Evolutionary conservation across 306 rosid genomes (phyloP), one percentile per base, ranked within the genome.

Genomic region (Lathyrus sativus): DNA sequence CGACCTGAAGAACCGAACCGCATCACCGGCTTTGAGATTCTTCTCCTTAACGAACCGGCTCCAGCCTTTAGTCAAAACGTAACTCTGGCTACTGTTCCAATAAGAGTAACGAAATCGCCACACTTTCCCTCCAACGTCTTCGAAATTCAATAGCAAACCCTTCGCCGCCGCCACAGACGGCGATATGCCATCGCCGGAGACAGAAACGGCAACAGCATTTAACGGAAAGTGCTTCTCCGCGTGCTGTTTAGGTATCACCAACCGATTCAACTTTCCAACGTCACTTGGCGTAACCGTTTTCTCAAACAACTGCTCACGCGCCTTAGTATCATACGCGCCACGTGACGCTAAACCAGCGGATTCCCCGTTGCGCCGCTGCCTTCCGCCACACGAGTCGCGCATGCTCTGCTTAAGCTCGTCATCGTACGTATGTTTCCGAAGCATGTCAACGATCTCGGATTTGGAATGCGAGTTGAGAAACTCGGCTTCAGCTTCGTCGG

Each of bases 71-170:
- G 99, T 93, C 7, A 93, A 51, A 62, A 93, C 98, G 37, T 93
- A 93, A 78, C 98, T 93, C 74, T 93, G 98, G 80, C 98, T 93
- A 44, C 99, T 93, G 22, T 93, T 93, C 99, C 99, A 93, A 59
- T 93, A 93, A 0, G 99, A 93, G 77, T 93, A 93, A 60, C 99
- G 80, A 62, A 93, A 93, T 70, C 99, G 79, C 99, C 99, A 93
- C 13, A 93, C 99, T 84, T 88, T 93, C 17, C 99, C 97, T 38
- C 95, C 97, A 14, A 81, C 80, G 51, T 93, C 99, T 78, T 93
- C 99, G 17, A 93, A 88, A 68, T 88, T 88, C 74, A 93, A 68
- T 2, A 93, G 85, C 11, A 88, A 53, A 0, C 96, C 99, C 53
- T 87, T 93, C 35, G 87, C 54, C 41, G 77, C 49, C n/a, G 56